Evolutionary conservation across 352 stramenopile genomes (phyloP), one percentile per base, ranked within the genome.

Genomic region (Pythium scleroteichum): DNA sequence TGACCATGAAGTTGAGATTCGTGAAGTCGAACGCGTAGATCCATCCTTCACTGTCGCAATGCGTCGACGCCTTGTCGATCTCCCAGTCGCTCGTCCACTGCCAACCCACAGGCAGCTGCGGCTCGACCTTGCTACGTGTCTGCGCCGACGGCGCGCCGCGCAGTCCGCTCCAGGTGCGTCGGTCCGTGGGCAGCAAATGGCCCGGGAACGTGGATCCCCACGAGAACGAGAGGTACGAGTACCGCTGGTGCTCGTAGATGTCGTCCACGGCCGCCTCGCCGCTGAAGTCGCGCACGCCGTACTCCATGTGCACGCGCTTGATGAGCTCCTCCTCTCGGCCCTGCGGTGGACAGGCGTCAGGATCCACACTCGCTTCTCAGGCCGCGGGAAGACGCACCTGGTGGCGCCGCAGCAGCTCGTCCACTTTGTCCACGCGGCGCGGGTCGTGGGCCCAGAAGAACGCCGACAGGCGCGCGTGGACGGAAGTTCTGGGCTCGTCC

Each of bases 181-280:
- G 73, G 22, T 92, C 84, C 1, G 79, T 89, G 12, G 76, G 76
- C 47, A 91, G 66, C 46, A 93, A 68, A 49, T 93, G 84, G 0
- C 84, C 77, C 16, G 83, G 83, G 35, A 79, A 88, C 14, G 77
- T 82, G 9, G 78, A 82, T 2, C 83, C 81, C 73, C 78, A 91
- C 26, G 80, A 88, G 51, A 90, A 90, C 29, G 75, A 87, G 35
- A 91, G 53, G 27, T 88, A 91, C 47, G 83, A 90, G 65, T 91
- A 93, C n/a, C 83, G 75, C 56, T 91, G 73, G 53, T 93, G 80
- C 60, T 93, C 83, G 65, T 91, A 93, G 23, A 89, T 64, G 38
- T 90, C 83, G 62, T 93, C 83, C 7, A 90, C 66, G 2, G 79
- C 80, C 29, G 73, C 63, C 58, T 92, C 79, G 8, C 79, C 80